Base-by-base conservation (phyloP, 2,329 filamentous ascomycete genomes). In the Alternaria brassicicola region DNA sequence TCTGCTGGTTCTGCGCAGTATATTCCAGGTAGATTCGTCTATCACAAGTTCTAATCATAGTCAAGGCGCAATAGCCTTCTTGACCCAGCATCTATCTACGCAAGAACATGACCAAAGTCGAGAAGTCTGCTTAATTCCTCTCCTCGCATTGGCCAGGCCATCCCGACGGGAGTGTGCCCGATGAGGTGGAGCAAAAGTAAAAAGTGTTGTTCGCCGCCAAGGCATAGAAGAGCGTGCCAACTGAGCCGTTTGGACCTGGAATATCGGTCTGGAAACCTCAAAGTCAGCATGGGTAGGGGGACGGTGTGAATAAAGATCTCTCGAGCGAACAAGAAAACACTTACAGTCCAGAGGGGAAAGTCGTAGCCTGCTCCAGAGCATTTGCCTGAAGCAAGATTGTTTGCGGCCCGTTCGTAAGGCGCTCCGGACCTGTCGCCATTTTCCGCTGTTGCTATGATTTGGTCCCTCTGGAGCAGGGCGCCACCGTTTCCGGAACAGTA, bases 311-410 rank as follows among this genome's bases (percentile, higher is more conserved):
- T 41, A 25, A 19, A 5, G 9, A 36, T 48, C 31, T 10, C 19
- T n/a, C 38, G 30, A 6, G 15, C 15, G 6, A 35, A 35, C 12
- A 35, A 6, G 23, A 35, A 6, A 17, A 38, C 19, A 46, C 50
- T 53, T 53, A 53, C 50, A 2, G 3, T 13, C 31, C 31, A 53
- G 23, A 53, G 39, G 26, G 50, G 50, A 12, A 52, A 26, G 10
- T n/a, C 30, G 31, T 15, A 21, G 2, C 9, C 3, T 9, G 12
- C 2, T 2, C 9, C 12, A 1, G 5, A 2, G 41, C 51, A 53
- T 3, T 5, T 12, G 50, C 31, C 41, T 46, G 1, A 26, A 26
- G 25, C 25, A 26, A 26, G 25, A 26, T 26, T 26, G 25, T 26
- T 26, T 26, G 25, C 25, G 3, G 4, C 7, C 25, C 7, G 12